Base-by-base conservation (phyloP, 2,329 filamentous ascomycete species). In the Pseudocercospora ulei region DNA sequence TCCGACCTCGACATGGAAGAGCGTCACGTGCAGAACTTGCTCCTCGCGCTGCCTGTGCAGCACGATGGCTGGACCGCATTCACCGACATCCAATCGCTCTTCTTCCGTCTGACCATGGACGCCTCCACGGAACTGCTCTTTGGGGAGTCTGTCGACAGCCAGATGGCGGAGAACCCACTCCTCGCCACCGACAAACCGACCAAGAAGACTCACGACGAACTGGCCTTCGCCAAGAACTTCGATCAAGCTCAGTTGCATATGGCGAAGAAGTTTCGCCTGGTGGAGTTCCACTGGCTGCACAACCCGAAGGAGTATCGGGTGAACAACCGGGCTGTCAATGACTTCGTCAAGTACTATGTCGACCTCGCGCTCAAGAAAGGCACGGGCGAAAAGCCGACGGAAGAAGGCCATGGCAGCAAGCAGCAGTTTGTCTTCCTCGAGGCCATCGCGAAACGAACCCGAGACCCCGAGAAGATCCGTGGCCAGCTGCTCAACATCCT, bases 401-500 rank as follows among this genome's bases (percentile, higher is more conserved):
- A 48, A 41, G 47, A 55, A 19, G 51, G 50, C 12, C 46, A 48
- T 3, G 41, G 46, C 31, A 53, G 58, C 26, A 57, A 62, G 12
- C 57, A 59, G 7, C 41, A 49, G 14, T 69, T 69, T 50, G 55
- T 67, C 41, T 69, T 70, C 54, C 61, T 69, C 33, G 60, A 66
- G 35, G 65, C 62, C 25, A 57, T 70, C 3, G 66, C 64, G 1
- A 60, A 63, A 43, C 60, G 65, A 40, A 69, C 66, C 3, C 62
- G 53, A 2, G 65, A 70, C 43, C 64, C 62, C 17, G 57, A 57
- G 35, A 50, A 61, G 29, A 54, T 70, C 8, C 57, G 64, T 8
- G 61, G 62, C 24, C 65, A 70, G 46, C 54, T 68, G 3, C 59
- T 69, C 45, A 69, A 69, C 53, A 64, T 92, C 65, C 73, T 93